Evolutionary conservation across 306 rosid species (phyloP), one percentile per base, ranked within the genome.

Genomic region (Carpinus fangiana): DNA sequence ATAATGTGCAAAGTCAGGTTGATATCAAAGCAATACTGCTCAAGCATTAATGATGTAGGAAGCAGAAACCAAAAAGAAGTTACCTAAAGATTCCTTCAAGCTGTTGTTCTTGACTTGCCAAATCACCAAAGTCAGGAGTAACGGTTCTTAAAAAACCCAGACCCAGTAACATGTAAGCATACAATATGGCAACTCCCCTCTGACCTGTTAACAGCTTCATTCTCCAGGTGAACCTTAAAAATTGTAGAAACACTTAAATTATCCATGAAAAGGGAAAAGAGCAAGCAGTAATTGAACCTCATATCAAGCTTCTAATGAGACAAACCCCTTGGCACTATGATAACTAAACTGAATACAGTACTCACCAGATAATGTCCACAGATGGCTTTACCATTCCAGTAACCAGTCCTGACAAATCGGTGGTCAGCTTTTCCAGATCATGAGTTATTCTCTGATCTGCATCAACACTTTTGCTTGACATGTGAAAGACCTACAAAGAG

Each of bases 161-260:
- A 84, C 99, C 99, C 69, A 95, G 90, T 80, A 95, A 89, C 99
- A 95, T 95, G 83, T 93, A 95, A 34, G 92, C 93, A 78, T 95
- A 95, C 83, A 95, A 88, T 84, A 95, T 92, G 53, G 85, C 92
- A 82, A 93, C 98, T 78, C 99, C 99, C 85, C 98, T 91, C 79
- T 68, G 95, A 77, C 99, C 99, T 17, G 99, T 95, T 78, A 95
- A 84, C 57, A 95, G 86, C 94, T 93, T 93, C 99, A 95, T 95
- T 86, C 99, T 95, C 99, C 98, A 95, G n/a, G 99, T 95, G 87
- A 95, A 95, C 99, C 99, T 95, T 83, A 28, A 72, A 72, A 85
- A 78, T 48, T 55, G 26, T 41, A 75, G 68, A 74, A 74, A 69
- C 64, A 65, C 64, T 13, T 38, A 47, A 18, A 67, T 59, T 65